phyloP scores from a whole-genome alignment of 2,329 filamentous ascomycete genomes.

The Westerdykella aurantiaca region DNA sequence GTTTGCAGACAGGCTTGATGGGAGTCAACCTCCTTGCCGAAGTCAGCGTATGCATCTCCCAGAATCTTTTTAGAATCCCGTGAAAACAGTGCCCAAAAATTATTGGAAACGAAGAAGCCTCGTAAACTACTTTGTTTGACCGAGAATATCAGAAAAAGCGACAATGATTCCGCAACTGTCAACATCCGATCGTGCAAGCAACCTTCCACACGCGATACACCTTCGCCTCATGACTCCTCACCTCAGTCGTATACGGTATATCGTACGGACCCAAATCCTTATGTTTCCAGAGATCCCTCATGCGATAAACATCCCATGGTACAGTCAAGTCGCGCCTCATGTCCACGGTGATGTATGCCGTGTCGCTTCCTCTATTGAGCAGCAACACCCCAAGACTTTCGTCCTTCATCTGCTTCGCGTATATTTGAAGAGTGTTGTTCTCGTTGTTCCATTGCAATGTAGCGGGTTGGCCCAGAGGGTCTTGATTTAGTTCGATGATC shows the following conservation, averaged over 20 bases:
- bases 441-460: constrained; percentile 9
- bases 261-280: constrained; percentile 19
- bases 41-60: no score
- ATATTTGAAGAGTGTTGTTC: constrained; percentile 14
- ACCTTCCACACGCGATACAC: constrained; percentile 15
- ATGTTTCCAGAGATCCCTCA: constrained; percentile 19
- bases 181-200: constrained; percentile 15
- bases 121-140: no score
- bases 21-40: no score
- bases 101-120: no score
- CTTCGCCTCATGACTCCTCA: constrained; percentile 16
- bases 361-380: constrained; percentile 13
- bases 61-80: no score
- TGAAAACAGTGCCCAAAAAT: no score
- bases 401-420: constrained; percentile 12
- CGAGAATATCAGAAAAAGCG: no score
- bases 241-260: constrained; percentile 18
- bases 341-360: constrained; percentile 13
- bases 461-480: constrained; percentile 15
- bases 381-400: constrained; percentile 14
- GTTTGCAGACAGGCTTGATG: no score
- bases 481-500: constrained; percentile 42
- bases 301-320: constrained; percentile 16
- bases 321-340: constrained; percentile 19
- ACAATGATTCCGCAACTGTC: neutral